These are phyloP conservation scores for Apiotrichum gracile DNA, from an alignment of 1,284 basidiomycete species.

Conservation along the genomic window DNA sequence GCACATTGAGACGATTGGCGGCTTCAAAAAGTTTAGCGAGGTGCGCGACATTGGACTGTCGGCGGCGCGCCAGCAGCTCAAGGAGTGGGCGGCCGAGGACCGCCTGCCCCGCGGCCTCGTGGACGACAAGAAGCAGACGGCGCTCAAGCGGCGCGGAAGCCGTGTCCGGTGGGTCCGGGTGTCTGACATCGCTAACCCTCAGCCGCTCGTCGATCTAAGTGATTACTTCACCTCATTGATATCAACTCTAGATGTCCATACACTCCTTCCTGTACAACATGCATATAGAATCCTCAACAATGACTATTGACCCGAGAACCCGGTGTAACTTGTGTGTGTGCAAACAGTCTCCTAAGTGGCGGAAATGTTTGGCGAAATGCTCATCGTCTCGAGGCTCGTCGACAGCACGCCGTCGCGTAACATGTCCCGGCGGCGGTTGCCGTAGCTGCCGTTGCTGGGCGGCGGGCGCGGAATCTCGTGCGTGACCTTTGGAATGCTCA, in stretches of 20 bases:
- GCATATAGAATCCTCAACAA: background rate
- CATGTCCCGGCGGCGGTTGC: slow-evolving; percentile 6
- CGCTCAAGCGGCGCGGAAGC: slow-evolving; percentile 29
- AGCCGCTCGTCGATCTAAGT: slow-evolving; percentile 12
- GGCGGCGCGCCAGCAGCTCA: slow-evolving; percentile 66
- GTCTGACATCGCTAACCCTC: slow-evolving; percentile 7
- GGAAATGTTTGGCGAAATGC: slow-evolving; percentile 29
- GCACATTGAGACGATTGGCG: slow-evolving; percentile 44
- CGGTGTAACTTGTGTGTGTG: background rate
- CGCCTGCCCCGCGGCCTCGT: slow-evolving; percentile 67
- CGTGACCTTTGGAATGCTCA: slow-evolving; percentile 5
- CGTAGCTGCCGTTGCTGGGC: slow-evolving; percentile 3
- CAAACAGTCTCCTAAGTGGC: background rate
- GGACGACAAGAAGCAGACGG: slow-evolving; percentile 37
- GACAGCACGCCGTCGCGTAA: slow-evolving; percentile 29
- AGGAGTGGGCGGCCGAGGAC: slow-evolving; percentile 75
- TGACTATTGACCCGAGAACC: background rate
- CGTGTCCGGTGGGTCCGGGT: slow-evolving; percentile 21
- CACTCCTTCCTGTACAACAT: slow-evolving; percentile 1
- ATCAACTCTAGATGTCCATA: too few species aligned
- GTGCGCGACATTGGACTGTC: slow-evolving; percentile 77
- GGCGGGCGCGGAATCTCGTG: background rate
- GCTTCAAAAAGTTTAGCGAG: slow-evolving; percentile 43
- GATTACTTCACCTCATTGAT: background rate
- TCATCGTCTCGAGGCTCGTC: slow-evolving; percentile 42